phyloP scores from a whole-genome alignment of 768 basidiomycete species.

The Boletus fagicola region DNA sequence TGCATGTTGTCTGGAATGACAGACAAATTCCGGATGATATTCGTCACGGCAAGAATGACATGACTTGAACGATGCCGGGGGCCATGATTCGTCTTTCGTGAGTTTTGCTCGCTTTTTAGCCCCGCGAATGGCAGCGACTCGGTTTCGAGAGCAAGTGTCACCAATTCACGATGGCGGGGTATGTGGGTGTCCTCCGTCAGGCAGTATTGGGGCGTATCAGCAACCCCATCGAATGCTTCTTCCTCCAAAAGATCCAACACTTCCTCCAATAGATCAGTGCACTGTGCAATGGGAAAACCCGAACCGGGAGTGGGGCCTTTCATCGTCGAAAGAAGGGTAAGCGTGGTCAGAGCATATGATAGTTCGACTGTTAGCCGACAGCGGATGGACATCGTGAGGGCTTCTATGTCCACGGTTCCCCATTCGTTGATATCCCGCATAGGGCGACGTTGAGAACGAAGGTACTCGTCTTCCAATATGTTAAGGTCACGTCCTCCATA shows the following conservation, averaged over 20 bases:
- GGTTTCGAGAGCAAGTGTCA: conserved; percentile 55
- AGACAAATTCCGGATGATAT: conserved; percentile 87
- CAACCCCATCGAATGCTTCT: conserved; percentile 60
- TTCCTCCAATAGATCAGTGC: conserved; percentile 81
- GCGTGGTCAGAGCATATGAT: conserved; percentile 85
- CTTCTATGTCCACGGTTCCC: conserved; percentile 87
- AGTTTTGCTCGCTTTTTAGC: conserved; percentile 45
- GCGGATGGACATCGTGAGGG: conserved; percentile 89
- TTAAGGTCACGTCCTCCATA: conserved; percentile 81
- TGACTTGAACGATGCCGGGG: conserved; percentile 64
- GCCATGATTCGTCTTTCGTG: conserved; percentile 48
- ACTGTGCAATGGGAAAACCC: conserved; percentile 75
- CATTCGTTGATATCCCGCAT: conserved; percentile 79
- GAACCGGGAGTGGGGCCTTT: conserved; percentile 51
- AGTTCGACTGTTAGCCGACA: conserved; percentile 82
- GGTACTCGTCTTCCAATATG: conserved; percentile 59
- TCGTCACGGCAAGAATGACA: conserved; percentile 64
- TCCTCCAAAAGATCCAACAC: conserved; percentile 86
- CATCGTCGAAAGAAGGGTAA: conserved; percentile 80
- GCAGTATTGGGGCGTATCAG: conserved; percentile 27
- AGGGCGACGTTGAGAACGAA: conserved; percentile 50
- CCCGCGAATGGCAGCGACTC: conserved; percentile 60
- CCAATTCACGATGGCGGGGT: conserved; percentile 64
- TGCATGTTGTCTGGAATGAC: conserved; percentile 66
- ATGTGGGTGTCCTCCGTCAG: conserved; percentile 37